Evolutionary conservation across 2,329 filamentous ascomycete species (phyloP).

Genomic region (Beauveria rudraprayagi): DNA sequence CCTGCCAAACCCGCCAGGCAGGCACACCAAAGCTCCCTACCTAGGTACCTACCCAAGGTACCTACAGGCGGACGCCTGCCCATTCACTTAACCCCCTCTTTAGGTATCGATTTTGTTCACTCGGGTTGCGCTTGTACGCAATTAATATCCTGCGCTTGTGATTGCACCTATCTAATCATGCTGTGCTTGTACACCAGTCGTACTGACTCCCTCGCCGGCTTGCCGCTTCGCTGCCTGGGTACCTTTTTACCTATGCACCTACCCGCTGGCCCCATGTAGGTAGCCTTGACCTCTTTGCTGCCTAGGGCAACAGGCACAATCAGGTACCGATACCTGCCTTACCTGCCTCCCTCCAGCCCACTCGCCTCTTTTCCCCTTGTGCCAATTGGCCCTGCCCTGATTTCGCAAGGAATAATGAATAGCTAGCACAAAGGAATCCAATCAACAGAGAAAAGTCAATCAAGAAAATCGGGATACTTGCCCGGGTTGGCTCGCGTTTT

Average conservation of each 20-base stretch:
- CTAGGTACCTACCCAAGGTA: background rate
- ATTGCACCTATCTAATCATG: too few relatives aligned
- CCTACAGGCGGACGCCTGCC: background rate
- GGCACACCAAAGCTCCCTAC: background rate
- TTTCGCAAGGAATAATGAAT: background rate
- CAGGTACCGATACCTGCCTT: slow-evolving; percentile 9
- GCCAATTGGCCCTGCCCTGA: background rate
- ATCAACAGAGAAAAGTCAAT: background rate
- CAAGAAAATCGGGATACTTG: background rate
- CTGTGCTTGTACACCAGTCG: too few relatives aligned
- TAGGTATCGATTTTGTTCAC: too few relatives aligned
- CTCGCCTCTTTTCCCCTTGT: background rate
- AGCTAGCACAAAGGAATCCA: background rate
- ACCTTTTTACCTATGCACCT: background rate
- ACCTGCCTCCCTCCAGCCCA: background rate
- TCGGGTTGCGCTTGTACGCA: too few relatives aligned
- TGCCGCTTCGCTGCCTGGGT: background rate
- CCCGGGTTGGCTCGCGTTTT: background rate
- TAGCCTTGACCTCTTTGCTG: slow-evolving; percentile 6
- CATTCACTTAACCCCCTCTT: too few relatives aligned
- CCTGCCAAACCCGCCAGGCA: background rate
- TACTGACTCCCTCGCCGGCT: background rate
- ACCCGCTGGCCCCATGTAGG: background rate
- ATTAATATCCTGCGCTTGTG: background rate
- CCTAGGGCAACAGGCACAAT: slow-evolving; percentile 7